These are phyloP conservation scores for Berberis vulgaris DNA, from an alignment of 164 flowering plant species.

Conservation along the genomic window DNA sequence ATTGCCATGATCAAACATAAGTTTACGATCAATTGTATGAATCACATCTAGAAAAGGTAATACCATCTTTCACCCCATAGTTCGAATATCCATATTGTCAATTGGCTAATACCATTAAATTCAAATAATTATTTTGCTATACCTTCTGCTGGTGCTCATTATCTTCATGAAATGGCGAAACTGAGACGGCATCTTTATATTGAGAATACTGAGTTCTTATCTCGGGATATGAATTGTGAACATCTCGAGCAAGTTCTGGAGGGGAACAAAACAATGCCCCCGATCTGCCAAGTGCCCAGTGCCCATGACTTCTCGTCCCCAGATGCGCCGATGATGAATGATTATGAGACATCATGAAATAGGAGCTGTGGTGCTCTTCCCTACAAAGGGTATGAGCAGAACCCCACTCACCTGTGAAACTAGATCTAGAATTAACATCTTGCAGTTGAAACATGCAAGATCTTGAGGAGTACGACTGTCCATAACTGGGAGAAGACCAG, in stretches of 20 bases:
- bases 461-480: slow-evolving; percentile 23
- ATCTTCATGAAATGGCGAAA: slow-evolving; percentile 17
- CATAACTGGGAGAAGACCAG: slow-evolving; percentile 15
- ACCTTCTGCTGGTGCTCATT: slow-evolving; percentile 32
- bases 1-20: neutral
- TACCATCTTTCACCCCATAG: too few species aligned
- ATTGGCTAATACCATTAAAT: slow-evolving; percentile 5
- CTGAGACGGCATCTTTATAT: slow-evolving; percentile 15
- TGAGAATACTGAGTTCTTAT: slow-evolving; percentile 19
- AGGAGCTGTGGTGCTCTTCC: slow-evolving; percentile 56
- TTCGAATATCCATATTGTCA: too few species aligned
- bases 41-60: too few species aligned
- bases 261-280: slow-evolving; percentile 18
- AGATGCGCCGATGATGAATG: slow-evolving; percentile 33
- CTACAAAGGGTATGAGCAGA: slow-evolving; percentile 32
- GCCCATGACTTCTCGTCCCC: slow-evolving; percentile 23
- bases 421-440: slow-evolving; percentile 21
- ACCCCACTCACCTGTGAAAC: slow-evolving; percentile 23
- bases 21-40: neutral
- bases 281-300: slow-evolving; percentile 24
- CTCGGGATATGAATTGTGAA: slow-evolving; percentile 21
- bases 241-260: slow-evolving; percentile 18
- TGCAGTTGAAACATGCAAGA: slow-evolving; percentile 32
- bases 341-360: slow-evolving; percentile 40
- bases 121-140: neutral